A percentile compares a stretch with the other conserved stretches of the same genome.
These are phyloP conservation scores for Boletus subcaerulescens DNA, from an alignment of 768 basidiomycete species.

Conservation along the genomic window DNA sequence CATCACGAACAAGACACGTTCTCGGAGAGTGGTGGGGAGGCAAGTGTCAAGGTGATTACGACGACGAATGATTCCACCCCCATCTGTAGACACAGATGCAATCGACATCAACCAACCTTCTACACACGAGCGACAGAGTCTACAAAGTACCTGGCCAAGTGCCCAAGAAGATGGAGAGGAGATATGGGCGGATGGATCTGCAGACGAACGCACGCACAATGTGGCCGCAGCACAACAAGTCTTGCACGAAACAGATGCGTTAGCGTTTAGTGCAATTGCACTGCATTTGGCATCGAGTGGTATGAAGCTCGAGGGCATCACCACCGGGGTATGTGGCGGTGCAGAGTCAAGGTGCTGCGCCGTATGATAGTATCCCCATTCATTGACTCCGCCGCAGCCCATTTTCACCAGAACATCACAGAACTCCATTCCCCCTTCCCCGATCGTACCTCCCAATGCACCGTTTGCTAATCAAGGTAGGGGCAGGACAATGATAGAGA, in stretches of 20 bases:
- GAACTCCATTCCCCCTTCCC: conserved; percentile 23
- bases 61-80: conserved; percentile 33
- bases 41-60: background rate
- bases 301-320: conserved; percentile 16
- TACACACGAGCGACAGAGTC: conserved; percentile 2
- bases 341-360: background rate
- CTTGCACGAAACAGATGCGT: conserved; percentile 57
- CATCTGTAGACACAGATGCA: conserved; percentile 31
- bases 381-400: background rate
- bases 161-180: conserved; percentile 29
- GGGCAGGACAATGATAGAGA: conserved; percentile 8
- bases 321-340: conserved; percentile 7
- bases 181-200: conserved; percentile 18
- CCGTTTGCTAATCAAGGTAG: conserved; percentile 37
- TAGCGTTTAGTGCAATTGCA: conserved; percentile 40
- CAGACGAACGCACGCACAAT: conserved; percentile 53
- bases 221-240: conserved; percentile 73
- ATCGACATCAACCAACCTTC: background rate
- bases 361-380: background rate
- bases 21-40: conserved; percentile 9
- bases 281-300: conserved; percentile 4
- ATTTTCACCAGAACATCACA: conserved; percentile 11
- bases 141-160: background rate
- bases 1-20: conserved; percentile 11
- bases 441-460: conserved; percentile 36